Conservation (phyloP, 306 rosid species). For the Cucumis melo region DNA sequence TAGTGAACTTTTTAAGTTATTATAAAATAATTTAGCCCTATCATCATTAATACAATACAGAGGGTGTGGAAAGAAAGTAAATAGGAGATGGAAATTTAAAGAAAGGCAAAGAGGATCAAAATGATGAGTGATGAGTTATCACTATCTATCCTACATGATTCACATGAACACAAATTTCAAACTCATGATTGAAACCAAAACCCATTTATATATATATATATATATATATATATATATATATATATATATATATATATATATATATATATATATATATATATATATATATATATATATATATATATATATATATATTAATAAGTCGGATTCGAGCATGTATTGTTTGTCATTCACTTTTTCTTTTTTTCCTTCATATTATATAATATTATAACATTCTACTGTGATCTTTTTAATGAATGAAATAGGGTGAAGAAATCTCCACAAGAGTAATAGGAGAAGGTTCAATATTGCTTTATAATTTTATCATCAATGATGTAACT, state of each 20-base stretch:
- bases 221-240: background rate
- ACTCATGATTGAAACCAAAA: slow-evolving; percentile 1
- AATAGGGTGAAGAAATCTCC: no score
- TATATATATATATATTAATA: background rate
- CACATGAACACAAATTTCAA: slow-evolving; percentile 2
- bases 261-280: background rate
- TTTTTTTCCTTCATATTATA: background rate
- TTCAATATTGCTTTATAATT: no score
- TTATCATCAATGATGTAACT: no score
- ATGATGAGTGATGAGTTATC: slow-evolving; percentile 5
- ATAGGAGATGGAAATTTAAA: background rate
- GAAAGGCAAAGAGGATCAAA: background rate
- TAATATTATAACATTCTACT: background rate
- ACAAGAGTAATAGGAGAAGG: no score
- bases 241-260: background rate
- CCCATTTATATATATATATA: background rate
- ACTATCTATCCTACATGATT: background rate
- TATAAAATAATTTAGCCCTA: background rate
- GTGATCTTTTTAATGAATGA: background rate
- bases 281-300: background rate
- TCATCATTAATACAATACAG: background rate
- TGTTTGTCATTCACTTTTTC: background rate
- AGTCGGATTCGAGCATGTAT: background rate
- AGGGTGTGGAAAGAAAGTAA: background rate
- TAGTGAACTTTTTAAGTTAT: background rate